Evolutionary conservation across 129 eudicot genomes (phyloP).

Genomic region (Ambrosia artemisiifolia): DNA sequence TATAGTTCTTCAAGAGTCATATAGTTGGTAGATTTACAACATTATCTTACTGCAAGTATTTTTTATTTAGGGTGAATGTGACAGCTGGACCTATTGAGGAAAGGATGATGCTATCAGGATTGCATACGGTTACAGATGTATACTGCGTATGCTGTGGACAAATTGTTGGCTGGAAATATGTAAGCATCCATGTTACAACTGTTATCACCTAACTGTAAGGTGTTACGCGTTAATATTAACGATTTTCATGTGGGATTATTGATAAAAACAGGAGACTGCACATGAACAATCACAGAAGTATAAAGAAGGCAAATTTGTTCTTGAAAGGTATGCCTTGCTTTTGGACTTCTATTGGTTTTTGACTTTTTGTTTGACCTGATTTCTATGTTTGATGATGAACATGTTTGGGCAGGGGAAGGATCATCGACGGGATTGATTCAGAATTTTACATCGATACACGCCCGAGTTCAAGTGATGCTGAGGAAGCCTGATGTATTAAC

Average conservation of each 20-base stretch:
- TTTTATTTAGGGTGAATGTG: conserved; percentile 61
- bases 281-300: conserved; percentile 79
- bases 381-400: background rate
- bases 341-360: background rate
- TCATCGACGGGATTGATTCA: conserved; percentile 67
- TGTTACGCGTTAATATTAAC: background rate
- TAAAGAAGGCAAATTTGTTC: conserved; percentile 86
- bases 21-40: conserved; percentile 5
- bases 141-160: conserved; percentile 92
- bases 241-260: background rate
- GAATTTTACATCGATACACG: conserved; percentile 84
- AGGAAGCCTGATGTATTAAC: conserved; percentile 37
- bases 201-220: background rate
- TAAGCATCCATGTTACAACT: conserved; percentile 24
- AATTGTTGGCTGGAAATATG: conserved; percentile 97
- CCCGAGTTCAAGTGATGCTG: conserved; percentile 68
- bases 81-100: conserved; percentile 77
- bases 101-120: conserved; percentile 79
- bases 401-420: conserved; percentile 62
- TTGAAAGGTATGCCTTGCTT: conserved; percentile 47
- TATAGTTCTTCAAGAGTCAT: conserved; percentile 8
- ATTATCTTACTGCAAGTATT: conserved; percentile 3
- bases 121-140: conserved; percentile 87
- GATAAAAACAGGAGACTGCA: conserved; percentile 42
- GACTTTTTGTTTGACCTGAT: background rate